Conservation (phyloP, 1,139 yeast genomes). For the Kurtzmaniella quercitrusa region DNA sequence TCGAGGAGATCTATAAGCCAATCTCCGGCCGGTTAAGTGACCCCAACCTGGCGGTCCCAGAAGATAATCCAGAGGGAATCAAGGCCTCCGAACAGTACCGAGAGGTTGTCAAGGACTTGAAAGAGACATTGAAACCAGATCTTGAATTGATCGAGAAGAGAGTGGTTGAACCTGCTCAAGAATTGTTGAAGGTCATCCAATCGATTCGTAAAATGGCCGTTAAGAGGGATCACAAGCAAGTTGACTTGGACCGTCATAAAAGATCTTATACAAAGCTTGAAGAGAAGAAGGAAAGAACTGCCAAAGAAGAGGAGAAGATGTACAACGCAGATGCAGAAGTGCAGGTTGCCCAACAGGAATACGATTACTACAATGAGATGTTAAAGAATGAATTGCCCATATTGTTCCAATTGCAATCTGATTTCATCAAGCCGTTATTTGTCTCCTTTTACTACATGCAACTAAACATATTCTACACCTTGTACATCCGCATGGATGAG, state of each 20-base stretch:
- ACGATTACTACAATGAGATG: conserved; percentile 92
- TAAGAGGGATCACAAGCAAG: conserved; percentile 91
- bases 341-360: conserved; percentile 91
- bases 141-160: conserved; percentile 87
- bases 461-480: conserved; percentile 88
- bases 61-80: conserved; percentile 95
- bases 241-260: conserved; percentile 86
- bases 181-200: conserved; percentile 74
- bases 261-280: conserved; percentile 67
- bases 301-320: conserved; percentile 87
- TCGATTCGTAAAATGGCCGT: conserved; percentile 88
- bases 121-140: conserved; percentile 85
- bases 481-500: conserved; percentile 88
- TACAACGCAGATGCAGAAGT: conserved; percentile 87
- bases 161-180: conserved; percentile 90
- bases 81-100: conserved; percentile 91
- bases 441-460: conserved; percentile 97
- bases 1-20: conserved; percentile 95
- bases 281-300: conserved; percentile 74
- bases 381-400: conserved; percentile 85
- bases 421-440: conserved; percentile 87
- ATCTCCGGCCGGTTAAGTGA: conserved; percentile 89
- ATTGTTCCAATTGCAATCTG: conserved; percentile 82
- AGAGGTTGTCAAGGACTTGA: conserved; percentile 80
- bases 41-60: conserved; percentile 79